Evolutionary conservation across 768 basidiomycete species (phyloP), one percentile per base, ranked within the genome.

Genomic region (Rickenella mellea): DNA sequence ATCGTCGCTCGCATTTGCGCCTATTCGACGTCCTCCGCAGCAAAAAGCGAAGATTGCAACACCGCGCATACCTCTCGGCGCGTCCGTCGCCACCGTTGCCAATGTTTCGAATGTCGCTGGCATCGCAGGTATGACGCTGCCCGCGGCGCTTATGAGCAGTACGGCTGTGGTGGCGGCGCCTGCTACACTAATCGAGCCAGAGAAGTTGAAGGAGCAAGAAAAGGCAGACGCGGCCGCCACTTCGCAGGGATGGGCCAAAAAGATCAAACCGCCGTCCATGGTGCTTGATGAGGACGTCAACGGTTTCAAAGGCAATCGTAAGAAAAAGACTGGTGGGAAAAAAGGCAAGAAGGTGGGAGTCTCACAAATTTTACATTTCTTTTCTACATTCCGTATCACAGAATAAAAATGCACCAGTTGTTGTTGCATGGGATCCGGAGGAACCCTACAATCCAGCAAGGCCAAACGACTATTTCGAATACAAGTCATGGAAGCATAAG

Each of bases 241-340:
- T 49, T 54, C 61, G 38, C 74, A 78, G 48, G 79, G 80, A 50
- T 89, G 88, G 88, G 83, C 83, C 31, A 85, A 82, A 63, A 89
- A 89, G 57, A 80, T 90, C 55, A 89, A 89, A 52, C 88, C 89
- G 12, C 89, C 89, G 2, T 84, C 84, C 1, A 90, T 92, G 86
- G 69, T 90, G 17, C 73, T 92, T 8, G 88, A 91, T 46, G 89
- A 91, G 46, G 86, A 91, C 47, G 68, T 91, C 48, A 91, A 91
- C 44, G 88, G 88, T 1, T 92, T 83, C 61, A 83, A 77, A 52
- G 53, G 70, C 10, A 66, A 69, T 9, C 65, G 72, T 35, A 76
- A 73, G 41, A 77, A 72, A 45, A 77, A 68, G 48, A 69, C 71
- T 47, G 68, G 62, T 12, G 73, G 70, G 1, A 73, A 69, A 12